phyloP scores from a whole-genome alignment of 306 rosid species.

The Coriaria nepalensis region DNA sequence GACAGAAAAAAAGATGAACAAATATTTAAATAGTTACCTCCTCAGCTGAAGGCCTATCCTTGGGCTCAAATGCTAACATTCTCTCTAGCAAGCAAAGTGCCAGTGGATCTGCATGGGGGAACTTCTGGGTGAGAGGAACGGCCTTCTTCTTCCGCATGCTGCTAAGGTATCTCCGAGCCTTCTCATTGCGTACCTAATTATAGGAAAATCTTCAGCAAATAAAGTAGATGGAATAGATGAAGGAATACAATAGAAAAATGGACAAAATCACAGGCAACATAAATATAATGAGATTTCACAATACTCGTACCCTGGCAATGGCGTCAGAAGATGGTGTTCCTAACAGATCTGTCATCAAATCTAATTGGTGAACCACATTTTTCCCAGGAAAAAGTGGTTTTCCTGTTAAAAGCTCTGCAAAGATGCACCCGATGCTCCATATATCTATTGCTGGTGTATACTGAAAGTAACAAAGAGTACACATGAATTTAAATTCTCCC shows the following conservation, averaged over 20 bases:
- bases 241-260: conserved; percentile 6
- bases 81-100: conserved; percentile 88
- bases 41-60: conserved; percentile 97
- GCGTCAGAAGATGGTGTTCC: conserved; percentile 91
- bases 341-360: conserved; percentile 88
- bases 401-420: conserved; percentile 92
- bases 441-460: conserved; percentile 98
- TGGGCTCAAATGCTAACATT: conserved; percentile 95
- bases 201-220: conserved; percentile 8
- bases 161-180: conserved; percentile 91
- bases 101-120: conserved; percentile 92
- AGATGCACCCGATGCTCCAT: conserved; percentile 99
- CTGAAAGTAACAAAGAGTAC: conserved; percentile 28
- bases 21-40: conserved; percentile 37
- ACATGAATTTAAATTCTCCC: background rate
- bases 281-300: background rate
- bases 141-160: conserved; percentile 91
- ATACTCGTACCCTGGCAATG: conserved; percentile 70
- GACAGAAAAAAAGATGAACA: conserved; percentile 4
- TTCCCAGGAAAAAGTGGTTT: conserved; percentile 98
- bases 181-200: conserved; percentile 78
- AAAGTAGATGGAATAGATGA: conserved; percentile 9
- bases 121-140: conserved; percentile 78
- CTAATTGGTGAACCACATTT: conserved; percentile 95
- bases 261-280: background rate